Base-by-base conservation (phyloP, 164 flowering plant genomes). In the Stephania japonica region DNA sequence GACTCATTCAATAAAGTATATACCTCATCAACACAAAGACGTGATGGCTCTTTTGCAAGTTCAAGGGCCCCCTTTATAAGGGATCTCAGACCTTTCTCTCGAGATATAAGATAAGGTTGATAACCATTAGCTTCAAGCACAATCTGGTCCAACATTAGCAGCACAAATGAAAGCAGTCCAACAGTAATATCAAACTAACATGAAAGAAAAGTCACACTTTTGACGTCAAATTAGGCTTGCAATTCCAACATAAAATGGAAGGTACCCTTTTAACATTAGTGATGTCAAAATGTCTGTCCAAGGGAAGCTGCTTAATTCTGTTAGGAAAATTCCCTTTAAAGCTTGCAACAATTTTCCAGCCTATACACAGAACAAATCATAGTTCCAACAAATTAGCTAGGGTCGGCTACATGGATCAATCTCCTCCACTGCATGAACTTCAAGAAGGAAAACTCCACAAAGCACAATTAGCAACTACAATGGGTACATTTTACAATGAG, bases 51-150 rank as follows among this genome's bases (percentile, higher is more conserved):
- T 75, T 96, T 96, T 25, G 99, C 99, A 72, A 96, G 80, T 83
- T 93, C 99, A 53, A 96, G 83, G 42, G 93, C 98, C 71, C 80
- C 83, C 79, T 93, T 96, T 75, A 96, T 92, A 70, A 96, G 81
- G 63, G 99, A 96, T 73, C 99, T 86, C 69, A 96, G 78, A 59
- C 99, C 98, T 77, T 96, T 96, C 80, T 96, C 99, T 6, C 98
- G 99, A 76, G 99, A 96, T 75, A 96, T 96, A 73, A 96, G 98
- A 84, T 96, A 96, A 42, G 99, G 98, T 75, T 96, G 99, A 85
- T 96, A 96, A 77, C 99, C 99, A 85, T 96, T 98, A 63, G 98
- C 99, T 85, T 96, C 99, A 19, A 96, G 82, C 72, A 96, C 99
- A 80, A 96, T 86, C 99, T 96, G 85, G 65, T 61, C 74, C 18